Percentiles rank a stretch among this genome's conserved stretches.
These are phyloP conservation scores for Pyronema omphalodes DNA, from an alignment of 495 filamentous ascomycete species.

Conservation along the genomic window DNA sequence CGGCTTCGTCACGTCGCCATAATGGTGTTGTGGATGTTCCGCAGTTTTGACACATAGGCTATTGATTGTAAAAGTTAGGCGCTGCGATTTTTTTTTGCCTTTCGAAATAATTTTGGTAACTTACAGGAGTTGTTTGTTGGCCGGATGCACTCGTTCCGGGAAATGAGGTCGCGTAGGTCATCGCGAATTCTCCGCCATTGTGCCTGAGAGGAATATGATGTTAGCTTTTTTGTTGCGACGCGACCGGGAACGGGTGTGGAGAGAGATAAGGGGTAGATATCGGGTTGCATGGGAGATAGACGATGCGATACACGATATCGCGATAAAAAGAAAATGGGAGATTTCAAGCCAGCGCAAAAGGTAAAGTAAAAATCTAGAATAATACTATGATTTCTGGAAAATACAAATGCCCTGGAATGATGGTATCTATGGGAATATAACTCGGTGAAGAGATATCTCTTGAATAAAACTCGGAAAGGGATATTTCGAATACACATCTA, in stretches of 20 bases:
- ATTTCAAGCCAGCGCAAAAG: too few species aligned
- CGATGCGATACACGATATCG: constrained; percentile 10
- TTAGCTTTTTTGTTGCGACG: background rate
- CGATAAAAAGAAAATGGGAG: constrained; percentile 6
- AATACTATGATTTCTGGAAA: too few species aligned
- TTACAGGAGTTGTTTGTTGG: constrained; percentile 24
- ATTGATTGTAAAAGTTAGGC: constrained; percentile 18
- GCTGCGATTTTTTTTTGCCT: background rate
- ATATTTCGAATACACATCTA: too few species aligned
- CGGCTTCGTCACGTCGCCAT: constrained; percentile 91
- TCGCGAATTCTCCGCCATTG: constrained; percentile 12
- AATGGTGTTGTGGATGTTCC: constrained; percentile 85
- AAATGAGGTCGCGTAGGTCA: constrained; percentile 25
- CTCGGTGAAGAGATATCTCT: too few species aligned
- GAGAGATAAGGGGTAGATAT: constrained; percentile 20
- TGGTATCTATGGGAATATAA: too few species aligned
- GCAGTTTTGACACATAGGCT: constrained; percentile 98
- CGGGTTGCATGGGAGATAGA: constrained; percentile 5
- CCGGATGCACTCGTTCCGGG: constrained; percentile 22
- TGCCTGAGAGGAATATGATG: constrained; percentile 4
- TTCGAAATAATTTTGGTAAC: constrained; percentile 13
- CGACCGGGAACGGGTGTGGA: background rate
- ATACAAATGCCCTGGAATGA: too few species aligned
- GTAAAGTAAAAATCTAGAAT: too few species aligned
- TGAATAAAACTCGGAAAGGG: too few species aligned